Evolutionary conservation across 768 basidiomycete species (phyloP), one percentile per base, ranked within the genome.

Genomic region (Dendrothele bispora): DNA sequence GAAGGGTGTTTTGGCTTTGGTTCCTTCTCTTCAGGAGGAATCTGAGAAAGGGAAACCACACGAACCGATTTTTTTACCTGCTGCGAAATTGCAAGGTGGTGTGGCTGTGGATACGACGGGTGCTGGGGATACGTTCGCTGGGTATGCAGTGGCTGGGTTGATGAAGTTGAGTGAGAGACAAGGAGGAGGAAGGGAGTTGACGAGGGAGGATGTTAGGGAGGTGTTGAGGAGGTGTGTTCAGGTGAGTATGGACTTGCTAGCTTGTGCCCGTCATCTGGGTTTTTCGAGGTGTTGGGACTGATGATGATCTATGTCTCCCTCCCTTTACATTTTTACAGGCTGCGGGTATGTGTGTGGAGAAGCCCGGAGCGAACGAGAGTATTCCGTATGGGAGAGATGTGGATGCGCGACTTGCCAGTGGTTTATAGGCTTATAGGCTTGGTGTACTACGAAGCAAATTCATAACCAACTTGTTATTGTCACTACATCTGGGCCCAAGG

Each of bases 61-160:
- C 52, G 46, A 26, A 39, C 39, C 32, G 24, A 64, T 77, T 17
- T 66, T 71, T 48, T 51, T 79, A n/a, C 79, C 78, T 1, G 80
- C 80, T 4, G 73, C 73, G 2, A 61, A 59, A 37, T 59, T 83
- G 12, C 50, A 66, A 28, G 75, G 70, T 4, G 53, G 46, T 17
- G 39, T 60, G 0, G 64, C 69, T 4, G 56, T 63, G 14, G 82
- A 84, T 55, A 83, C 81, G 3, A 84, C 83, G 0, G 83, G 83
- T 8, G 83, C 83, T 1, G 83, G 83, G 0, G 83, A 84, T 53
- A 82, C 80, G 50, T 83, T 83, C 57, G 73, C 80, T 0, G 83
- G 83, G 11, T 84, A 80, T 54, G 71, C 83, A 52, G 75, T 82
- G 12, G 66, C 71, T 11, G 79, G 77, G 0, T 62, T 84, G 32